These are phyloP conservation scores for Mortierella sp. DNA, from an alignment of 371 early-diverging fungal species.

Conservation along the genomic window DNA sequence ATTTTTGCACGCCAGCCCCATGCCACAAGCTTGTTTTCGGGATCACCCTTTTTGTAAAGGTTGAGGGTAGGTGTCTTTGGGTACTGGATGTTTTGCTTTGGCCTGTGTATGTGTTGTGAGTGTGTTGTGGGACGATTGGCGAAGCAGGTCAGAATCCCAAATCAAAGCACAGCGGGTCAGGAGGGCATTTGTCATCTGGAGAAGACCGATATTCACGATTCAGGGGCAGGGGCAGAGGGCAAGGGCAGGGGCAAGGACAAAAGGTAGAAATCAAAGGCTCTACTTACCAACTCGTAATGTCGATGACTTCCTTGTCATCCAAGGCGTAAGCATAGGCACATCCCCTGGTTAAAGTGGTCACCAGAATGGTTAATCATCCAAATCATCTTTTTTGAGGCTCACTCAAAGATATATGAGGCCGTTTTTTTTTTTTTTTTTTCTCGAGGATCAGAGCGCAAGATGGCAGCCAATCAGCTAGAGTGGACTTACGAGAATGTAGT, in stretches of 20 bases:
- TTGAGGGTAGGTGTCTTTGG: conserved; percentile 65
- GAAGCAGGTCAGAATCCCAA: neutral
- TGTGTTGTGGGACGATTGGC: too few relatives aligned
- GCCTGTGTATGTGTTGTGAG: conserved; percentile 45
- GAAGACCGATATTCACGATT: neutral
- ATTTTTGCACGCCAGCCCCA: conserved; percentile 72
- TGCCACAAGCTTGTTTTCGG: conserved; percentile 54
- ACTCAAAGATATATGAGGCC: neutral
- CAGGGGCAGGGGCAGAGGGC: neutral
- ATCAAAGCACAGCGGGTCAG: neutral
- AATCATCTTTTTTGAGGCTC: neutral
- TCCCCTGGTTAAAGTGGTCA: conserved; percentile 42
- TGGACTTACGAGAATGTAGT: conserved; percentile 63
- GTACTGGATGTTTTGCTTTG: conserved; percentile 61
- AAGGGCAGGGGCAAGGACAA: too few relatives aligned
- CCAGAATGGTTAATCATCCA: neutral
- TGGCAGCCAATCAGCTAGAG: neutral
- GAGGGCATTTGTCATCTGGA: neutral
- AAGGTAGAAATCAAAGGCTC: neutral
- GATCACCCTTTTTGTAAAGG: conserved; percentile 56
- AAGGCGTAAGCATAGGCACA: conserved; percentile 72
- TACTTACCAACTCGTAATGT: conserved; percentile 67
- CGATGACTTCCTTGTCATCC: conserved; percentile 62
- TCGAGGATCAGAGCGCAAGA: neutral
- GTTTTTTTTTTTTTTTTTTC: neutral